Base-by-base conservation (phyloP, 2,329 filamentous ascomycete species). In the Diaporthe amygdali region DNA sequence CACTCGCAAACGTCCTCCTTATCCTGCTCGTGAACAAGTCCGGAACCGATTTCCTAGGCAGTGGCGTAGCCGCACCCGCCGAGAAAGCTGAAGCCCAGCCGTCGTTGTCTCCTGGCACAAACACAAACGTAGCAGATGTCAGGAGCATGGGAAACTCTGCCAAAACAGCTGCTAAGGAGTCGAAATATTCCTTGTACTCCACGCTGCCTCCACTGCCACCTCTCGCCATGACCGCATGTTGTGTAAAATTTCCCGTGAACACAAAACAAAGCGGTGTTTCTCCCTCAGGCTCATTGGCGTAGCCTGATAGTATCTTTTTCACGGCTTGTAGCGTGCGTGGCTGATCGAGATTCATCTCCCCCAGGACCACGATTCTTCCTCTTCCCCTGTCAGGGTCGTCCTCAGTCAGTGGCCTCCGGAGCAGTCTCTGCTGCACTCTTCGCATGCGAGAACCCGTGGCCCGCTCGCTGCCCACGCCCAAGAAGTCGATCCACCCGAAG, bases 401-500 rank as follows among this genome's bases (percentile, higher is more conserved):
- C 4, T 81, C 78, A 32, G 78, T 75, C 22, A 83, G 77, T 30
- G 75, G 78, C 37, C 79, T 77, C n/a, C 78, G 82, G 9, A 96
- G 83, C 2, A 96, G 84, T 59, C 91, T 89, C 44, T 90, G 86
- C 78, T 97, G 93, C 1, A 98, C 86, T 71, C 89, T 91, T 68
- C 94, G 90, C 96, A 98, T 98, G 70, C 93, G 92, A 2, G 89
- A 81, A 0, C 96, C 95, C 1, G 92, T 90, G 8, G 94, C 95
- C 55, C 95, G 92, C 80, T 97, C 94, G 77, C 94, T 97, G 44
- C 96, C 96, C 1, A 96, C 89, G 7, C 96, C 96, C 1, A 98
- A 86, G 78, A 98, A 99, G 80, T 98, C 96, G 67, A 97, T 95
- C 95, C 96, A 99, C 52, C 96, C 96, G 78, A 98, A 98, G 0